Conservation (phyloP, 352 stramenopile species). For the Blastocystis sp. region DNA sequence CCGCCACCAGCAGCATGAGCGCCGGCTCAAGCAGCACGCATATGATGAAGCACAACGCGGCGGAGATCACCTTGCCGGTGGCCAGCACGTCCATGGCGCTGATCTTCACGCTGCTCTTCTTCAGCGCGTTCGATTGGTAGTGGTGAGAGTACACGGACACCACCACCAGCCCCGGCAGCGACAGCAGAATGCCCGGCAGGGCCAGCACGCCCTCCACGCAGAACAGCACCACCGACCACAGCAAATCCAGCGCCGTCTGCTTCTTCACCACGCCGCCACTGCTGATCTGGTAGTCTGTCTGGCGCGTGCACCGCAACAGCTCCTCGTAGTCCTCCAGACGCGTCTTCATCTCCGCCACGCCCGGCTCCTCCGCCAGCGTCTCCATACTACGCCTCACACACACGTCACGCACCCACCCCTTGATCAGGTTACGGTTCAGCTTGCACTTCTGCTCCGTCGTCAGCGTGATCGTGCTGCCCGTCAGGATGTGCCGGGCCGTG, state of each 20-base stretch:
- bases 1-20: conserved; percentile 17
- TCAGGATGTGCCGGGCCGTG: conserved; percentile 58
- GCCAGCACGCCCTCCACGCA: conserved; percentile 11
- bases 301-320: conserved; percentile 16
- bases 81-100: conserved; percentile 58
- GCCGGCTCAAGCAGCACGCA: conserved; percentile 45
- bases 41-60: conserved; percentile 54
- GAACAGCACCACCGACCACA: conserved; percentile 18
- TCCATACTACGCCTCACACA: not conserved
- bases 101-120: conserved; percentile 62
- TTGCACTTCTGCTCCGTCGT: conserved; percentile 63
- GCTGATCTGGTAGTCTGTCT: conserved; percentile 60
- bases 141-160: conserved; percentile 49
- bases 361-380: conserved; percentile 9
- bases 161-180: conserved; percentile 27
- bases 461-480: conserved; percentile 11
- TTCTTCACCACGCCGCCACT: not conserved
- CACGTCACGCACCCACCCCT: not conserved
- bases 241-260: not conserved
- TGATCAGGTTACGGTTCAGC: conserved; percentile 51
- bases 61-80: conserved; percentile 50
- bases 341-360: not conserved
- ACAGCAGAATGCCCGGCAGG: conserved; percentile 43
- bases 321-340: conserved; percentile 36
- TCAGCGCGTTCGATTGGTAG: conserved; percentile 42